Conservation (phyloP, 2,329 filamentous ascomycete species). For the Fusarium sarcochroum region DNA sequence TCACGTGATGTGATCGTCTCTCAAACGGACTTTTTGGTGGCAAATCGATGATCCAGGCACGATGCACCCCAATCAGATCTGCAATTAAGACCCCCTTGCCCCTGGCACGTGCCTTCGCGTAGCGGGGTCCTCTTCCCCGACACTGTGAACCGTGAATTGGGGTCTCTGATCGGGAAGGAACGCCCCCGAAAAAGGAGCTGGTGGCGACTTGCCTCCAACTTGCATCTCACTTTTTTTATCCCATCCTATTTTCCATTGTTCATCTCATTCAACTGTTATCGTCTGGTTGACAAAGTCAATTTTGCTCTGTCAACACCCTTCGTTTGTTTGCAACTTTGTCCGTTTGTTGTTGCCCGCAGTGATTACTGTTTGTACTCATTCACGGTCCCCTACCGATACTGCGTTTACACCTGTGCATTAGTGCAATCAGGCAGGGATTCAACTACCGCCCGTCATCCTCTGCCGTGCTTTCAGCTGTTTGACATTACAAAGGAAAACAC, state of each 20-base stretch:
- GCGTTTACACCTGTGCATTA: conserved; percentile 36
- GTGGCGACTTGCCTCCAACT: conserved; percentile 46
- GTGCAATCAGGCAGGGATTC: conserved; percentile 30
- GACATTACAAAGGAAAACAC: conserved; percentile 3
- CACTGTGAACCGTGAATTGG: conserved; percentile 52
- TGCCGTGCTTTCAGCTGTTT: conserved; percentile 4
- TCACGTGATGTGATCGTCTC: conserved; percentile 48
- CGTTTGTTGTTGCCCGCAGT: conserved; percentile 23
- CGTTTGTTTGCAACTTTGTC: conserved; percentile 13
- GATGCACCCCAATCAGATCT: conserved; percentile 38
- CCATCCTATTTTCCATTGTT: conserved; percentile 19
- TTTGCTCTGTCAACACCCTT: conserved; percentile 9
- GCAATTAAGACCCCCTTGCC: conserved; percentile 23
- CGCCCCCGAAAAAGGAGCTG: conserved; percentile 42
- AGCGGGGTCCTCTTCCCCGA: conserved; percentile 44
- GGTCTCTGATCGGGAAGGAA: conserved; percentile 21
- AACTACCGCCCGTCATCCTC: conserved; percentile 11
- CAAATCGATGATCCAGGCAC: conserved; percentile 28
- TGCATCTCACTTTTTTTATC: conserved; percentile 21
- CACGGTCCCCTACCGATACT: conserved; percentile 26
- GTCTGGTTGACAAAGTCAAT: not conserved
- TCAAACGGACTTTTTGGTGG: conserved; percentile 6
- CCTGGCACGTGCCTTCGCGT: conserved; percentile 54
- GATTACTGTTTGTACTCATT: conserved; percentile 16
- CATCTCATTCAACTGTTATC: conserved; percentile 8